Base-by-base conservation (phyloP, 164 flowering plant species). In the Kalanchoe fedtschenkoi region DNA sequence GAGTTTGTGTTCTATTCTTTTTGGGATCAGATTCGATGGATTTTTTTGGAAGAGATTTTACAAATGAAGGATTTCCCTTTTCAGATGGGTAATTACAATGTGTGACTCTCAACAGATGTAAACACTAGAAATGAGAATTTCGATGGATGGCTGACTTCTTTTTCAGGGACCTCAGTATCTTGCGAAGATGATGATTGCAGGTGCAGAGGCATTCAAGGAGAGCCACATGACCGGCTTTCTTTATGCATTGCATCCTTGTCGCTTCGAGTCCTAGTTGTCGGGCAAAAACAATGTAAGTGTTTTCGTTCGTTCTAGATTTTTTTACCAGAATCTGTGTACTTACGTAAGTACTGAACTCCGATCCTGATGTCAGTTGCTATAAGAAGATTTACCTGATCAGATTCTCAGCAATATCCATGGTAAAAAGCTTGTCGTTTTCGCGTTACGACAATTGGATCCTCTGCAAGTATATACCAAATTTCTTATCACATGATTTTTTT, bases 181-280 rank as follows among this genome's bases (percentile, higher is more conserved):
- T 24, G 65, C 59, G 73, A 61, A 78, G 76, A 5, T 46, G 56
- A 9, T 42, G n/a, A 39, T 68, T 78, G 73, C 58, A 78, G 22
- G 16, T 30, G 34, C 41, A 70, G 0, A 78, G 81, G 34, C 73
- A 58, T 24, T 78, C 77, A 9, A 65, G 3, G 17, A 60, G 63
- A 59, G 65, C 73, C 5, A 66, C 13, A 19, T 78, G 81, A 4
- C 81, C 81, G 17, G 81, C 76, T 13, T 75, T 71, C 59, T 65
- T 43, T 58, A 78, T 70, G 54, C 21, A 5, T 3, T 43, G 22
- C 39, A 70, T 11, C 26, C 11, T 66, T 9, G 71, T 65, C 6
- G 26, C 35, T 16, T 69, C 69, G 33, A 30, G 22, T 51, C 76
- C 76, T 13, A 75, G 16, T 47, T 72, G 64, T 62, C 78, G 75